Conservation (phyloP, 306 rosid species). For the Oxytropis ochrocephala region DNA sequence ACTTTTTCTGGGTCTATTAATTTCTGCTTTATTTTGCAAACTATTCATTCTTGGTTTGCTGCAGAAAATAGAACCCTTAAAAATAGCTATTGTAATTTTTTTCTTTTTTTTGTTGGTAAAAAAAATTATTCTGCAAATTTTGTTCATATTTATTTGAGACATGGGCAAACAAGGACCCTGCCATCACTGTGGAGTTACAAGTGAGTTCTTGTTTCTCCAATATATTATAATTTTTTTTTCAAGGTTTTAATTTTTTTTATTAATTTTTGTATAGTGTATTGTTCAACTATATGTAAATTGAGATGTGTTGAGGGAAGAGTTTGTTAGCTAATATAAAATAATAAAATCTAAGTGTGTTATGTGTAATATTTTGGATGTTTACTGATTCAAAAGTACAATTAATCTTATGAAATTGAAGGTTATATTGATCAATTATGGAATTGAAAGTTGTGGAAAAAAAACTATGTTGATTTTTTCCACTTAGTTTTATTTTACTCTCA, state of each 20-base stretch:
- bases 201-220: constrained; percentile 97
- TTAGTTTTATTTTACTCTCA: neutral
- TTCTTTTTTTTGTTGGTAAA: constrained; percentile 9
- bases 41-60: constrained; percentile 54
- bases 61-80: constrained; percentile 30
- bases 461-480: constrained; percentile 25
- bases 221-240: neutral
- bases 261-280: neutral
- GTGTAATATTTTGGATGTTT: constrained; percentile 22
- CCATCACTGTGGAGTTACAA: constrained; percentile 99
- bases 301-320: constrained; percentile 18
- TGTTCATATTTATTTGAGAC: constrained; percentile 37
- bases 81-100: constrained; percentile 28
- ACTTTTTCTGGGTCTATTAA: constrained; percentile 65
- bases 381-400: constrained; percentile 24
- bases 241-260: constrained; percentile 14
- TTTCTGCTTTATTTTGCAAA: constrained; percentile 51
- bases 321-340: constrained; percentile 22
- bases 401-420: constrained; percentile 16
- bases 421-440: neutral
- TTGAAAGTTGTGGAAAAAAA: constrained; percentile 31
- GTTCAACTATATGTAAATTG: constrained; percentile 24
- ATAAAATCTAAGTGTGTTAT: constrained; percentile 7
- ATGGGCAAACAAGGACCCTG: constrained; percentile 99
- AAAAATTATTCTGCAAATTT: constrained; percentile 28